These are phyloP conservation scores for Xylaria sp. DNA, from an alignment of 2,329 filamentous ascomycete genomes.

Conservation along the genomic window DNA sequence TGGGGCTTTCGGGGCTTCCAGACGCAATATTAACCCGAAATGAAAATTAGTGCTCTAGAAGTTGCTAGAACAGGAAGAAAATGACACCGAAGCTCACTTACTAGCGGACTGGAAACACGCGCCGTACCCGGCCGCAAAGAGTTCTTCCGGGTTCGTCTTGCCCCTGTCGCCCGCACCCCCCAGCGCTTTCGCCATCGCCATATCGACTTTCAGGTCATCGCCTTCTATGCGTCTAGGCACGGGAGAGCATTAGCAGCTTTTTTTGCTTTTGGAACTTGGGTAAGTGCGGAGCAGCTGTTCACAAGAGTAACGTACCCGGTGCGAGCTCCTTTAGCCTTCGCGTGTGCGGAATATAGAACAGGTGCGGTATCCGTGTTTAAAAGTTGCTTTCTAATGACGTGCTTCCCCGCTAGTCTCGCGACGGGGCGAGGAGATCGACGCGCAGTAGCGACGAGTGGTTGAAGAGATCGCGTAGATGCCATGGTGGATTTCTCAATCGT, in stretches of 20 bases:
- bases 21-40: too few relatives aligned
- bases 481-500: slow-evolving; percentile 6
- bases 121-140: slow-evolving; percentile 31
- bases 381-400: neutral
- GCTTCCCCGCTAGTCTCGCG: neutral
- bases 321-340: slow-evolving; percentile 28
- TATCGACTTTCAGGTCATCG: slow-evolving; percentile 23
- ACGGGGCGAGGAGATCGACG: neutral
- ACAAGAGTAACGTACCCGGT: slow-evolving; percentile 23
- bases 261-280: neutral
- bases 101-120: slow-evolving; percentile 30
- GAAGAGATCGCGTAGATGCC: slow-evolving; percentile 11
- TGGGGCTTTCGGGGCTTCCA: too few relatives aligned
- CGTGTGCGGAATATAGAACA: slow-evolving; percentile 28
- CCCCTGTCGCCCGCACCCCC: slow-evolving; percentile 27
- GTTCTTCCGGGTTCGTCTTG: slow-evolving; percentile 32
- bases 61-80: too few relatives aligned
- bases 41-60: too few relatives aligned
- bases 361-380: slow-evolving; percentile 31
- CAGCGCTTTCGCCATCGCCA: slow-evolving; percentile 30
- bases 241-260: neutral
- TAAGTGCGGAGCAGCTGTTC: too few relatives aligned
- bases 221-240: slow-evolving; percentile 23
- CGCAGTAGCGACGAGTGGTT: slow-evolving; percentile 4
- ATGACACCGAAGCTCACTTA: too few relatives aligned